Evolutionary conservation across 257 asterid genomes (phyloP).

Genomic region (Capsicum baccatum): DNA sequence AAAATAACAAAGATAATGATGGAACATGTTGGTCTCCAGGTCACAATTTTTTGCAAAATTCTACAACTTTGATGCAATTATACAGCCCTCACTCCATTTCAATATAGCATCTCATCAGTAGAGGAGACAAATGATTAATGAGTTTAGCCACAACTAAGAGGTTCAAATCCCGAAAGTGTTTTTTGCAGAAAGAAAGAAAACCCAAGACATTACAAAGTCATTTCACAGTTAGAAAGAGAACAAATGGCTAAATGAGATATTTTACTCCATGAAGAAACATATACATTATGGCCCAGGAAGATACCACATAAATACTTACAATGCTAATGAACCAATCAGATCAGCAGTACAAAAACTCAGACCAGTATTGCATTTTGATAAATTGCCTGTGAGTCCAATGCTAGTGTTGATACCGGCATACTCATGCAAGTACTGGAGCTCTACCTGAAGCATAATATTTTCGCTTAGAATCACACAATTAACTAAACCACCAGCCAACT

Average conservation of each 20-base stretch:
- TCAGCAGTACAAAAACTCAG: constrained; percentile 71
- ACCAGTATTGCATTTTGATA: constrained; percentile 77
- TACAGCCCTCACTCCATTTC: background rate
- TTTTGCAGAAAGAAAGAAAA: background rate
- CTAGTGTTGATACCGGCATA: constrained; percentile 90
- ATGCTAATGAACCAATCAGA: constrained; percentile 73
- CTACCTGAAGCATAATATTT: constrained; percentile 58
- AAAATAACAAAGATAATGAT: background rate
- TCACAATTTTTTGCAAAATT: background rate
- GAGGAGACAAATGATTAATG: background rate
- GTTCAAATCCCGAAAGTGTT: background rate
- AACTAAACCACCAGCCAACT: background rate
- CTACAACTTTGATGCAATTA: background rate
- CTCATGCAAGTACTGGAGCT: constrained; percentile 93
- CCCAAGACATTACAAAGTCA: background rate
- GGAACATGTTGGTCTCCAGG: background rate
- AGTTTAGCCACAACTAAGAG: background rate
- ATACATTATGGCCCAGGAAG: background rate
- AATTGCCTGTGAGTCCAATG: constrained; percentile 79
- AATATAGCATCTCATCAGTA: background rate
- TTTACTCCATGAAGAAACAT: background rate
- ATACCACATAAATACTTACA: constrained; percentile 56
- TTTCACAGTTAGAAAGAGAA: background rate
- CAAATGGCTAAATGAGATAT: background rate
- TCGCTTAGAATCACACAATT: constrained; percentile 12